phyloP scores from a whole-genome alignment of 2,329 filamentous ascomycete species.

The Nigrospora oryzae region DNA sequence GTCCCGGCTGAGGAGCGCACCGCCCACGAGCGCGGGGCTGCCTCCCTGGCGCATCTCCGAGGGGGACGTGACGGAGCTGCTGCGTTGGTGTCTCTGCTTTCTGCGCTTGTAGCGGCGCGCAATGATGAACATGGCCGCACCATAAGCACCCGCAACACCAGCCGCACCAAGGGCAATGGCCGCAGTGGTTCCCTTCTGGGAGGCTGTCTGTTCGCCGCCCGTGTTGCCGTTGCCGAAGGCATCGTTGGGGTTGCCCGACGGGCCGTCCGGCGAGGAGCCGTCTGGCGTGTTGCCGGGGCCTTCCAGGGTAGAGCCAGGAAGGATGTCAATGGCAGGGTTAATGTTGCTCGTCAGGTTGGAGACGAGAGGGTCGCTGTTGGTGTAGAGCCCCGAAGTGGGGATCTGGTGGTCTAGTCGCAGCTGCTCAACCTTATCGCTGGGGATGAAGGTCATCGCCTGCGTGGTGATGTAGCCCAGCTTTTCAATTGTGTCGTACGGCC shows the following conservation, averaged over 20 bases:
- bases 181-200: constrained; percentile 53
- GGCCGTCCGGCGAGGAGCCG: constrained; percentile 23
- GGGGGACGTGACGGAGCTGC: constrained; percentile 59
- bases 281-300: constrained; percentile 27
- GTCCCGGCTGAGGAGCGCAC: constrained; percentile 51
- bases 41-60: constrained; percentile 47
- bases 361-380: constrained; percentile 57
- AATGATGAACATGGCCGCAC: constrained; percentile 88
- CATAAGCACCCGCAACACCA: constrained; percentile 75
- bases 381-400: constrained; percentile 67
- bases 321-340: constrained; percentile 72
- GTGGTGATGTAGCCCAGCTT: constrained; percentile 75
- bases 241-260: constrained; percentile 22
- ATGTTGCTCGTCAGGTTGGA: constrained; percentile 70
- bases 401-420: constrained; percentile 63
- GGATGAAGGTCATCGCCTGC: constrained; percentile 68
- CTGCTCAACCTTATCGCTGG: constrained; percentile 56
- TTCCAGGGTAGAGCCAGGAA: constrained; percentile 32
- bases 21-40: constrained; percentile 62
- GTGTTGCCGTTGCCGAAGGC: constrained; percentile 31
- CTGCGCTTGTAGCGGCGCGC: constrained; percentile 86
- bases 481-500: constrained; percentile 65
- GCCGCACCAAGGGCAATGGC: constrained; percentile 72
- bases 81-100: constrained; percentile 67
- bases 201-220: constrained; percentile 38